A percentile compares a stretch with the other conserved stretches of the same genome.
phyloP scores from a whole-genome alignment of 2,329 filamentous ascomycete species.

The Annulohypoxylon truncatum region DNA sequence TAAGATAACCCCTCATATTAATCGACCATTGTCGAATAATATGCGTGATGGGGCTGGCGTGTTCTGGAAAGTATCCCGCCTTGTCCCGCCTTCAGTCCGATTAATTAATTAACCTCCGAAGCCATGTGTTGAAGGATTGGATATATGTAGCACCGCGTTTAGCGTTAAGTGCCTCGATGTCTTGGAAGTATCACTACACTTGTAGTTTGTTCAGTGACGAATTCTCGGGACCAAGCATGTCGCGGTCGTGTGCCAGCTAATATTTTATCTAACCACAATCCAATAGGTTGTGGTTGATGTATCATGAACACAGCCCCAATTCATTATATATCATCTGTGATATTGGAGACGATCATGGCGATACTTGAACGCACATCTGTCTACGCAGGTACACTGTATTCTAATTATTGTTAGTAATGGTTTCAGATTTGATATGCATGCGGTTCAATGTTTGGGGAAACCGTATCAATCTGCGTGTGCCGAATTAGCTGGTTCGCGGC shows the following conservation, averaged over 20 bases:
- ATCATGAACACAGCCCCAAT: background rate
- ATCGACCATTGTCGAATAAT: constrained; percentile 26
- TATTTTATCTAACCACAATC: constrained; percentile 1
- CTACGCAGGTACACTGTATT: background rate
- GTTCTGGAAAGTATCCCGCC: constrained; percentile 6
- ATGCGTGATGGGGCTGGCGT: constrained; percentile 12
- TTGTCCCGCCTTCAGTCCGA: constrained; percentile 10
- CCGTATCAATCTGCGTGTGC: constrained; percentile 14
- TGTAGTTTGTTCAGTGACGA: constrained; percentile 23
- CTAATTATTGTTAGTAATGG: background rate
- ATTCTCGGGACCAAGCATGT: constrained; percentile 13
- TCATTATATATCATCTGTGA: background rate
- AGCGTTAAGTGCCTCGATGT: background rate
- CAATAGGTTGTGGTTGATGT: background rate
- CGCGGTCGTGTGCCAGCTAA: constrained; percentile 10
- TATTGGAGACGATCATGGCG: constrained; percentile 1
- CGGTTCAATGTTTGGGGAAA: constrained; percentile 5
- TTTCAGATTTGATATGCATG: constrained; percentile 12
- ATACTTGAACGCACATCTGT: constrained; percentile 2
- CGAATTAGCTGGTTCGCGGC: constrained; percentile 8
- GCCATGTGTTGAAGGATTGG: background rate
- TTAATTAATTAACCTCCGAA: background rate
- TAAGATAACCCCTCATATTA: constrained; percentile 20
- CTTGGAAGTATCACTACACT: constrained; percentile 17
- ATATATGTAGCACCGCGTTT: constrained; percentile 3